Evolutionary conservation across 2,329 filamentous ascomycete species (phyloP).

Genomic region (Ophiocordyceps sinensis): DNA sequence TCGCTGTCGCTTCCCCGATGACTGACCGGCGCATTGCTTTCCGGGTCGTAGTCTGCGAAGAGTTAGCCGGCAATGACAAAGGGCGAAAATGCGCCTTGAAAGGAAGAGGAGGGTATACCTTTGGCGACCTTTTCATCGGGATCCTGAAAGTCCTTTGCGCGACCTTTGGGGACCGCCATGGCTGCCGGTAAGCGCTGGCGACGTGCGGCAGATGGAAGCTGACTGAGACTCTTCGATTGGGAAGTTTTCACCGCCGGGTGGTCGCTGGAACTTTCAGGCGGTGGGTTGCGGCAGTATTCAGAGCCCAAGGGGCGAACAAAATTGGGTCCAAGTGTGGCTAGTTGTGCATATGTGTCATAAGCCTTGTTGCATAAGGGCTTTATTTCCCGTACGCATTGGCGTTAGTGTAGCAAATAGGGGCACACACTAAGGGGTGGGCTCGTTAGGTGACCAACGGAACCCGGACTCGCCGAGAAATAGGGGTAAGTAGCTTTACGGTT

Average conservation of each 20-base stretch:
- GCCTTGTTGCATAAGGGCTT: no score
- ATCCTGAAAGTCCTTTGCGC: slow-evolving; percentile 46
- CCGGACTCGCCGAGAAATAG: no score
- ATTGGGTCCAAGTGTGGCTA: no score
- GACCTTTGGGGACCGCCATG: slow-evolving; percentile 38
- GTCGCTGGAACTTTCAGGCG: slow-evolving; percentile 35
- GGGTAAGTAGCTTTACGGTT: no score
- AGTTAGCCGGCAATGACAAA: not conserved
- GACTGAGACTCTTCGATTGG: slow-evolving; percentile 4
- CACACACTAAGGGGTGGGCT: no score
- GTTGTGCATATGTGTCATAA: no score
- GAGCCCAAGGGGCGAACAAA: no score
- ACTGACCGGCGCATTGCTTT: slow-evolving; percentile 46
- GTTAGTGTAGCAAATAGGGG: no score
- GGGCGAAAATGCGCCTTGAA: not conserved
- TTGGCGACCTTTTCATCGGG: slow-evolving; percentile 45
- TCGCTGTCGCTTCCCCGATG: slow-evolving; percentile 37
- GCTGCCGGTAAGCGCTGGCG: slow-evolving; percentile 14
- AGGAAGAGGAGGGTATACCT: slow-evolving; percentile 30
- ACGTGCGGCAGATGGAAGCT: not conserved
- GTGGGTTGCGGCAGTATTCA: slow-evolving; percentile 31
- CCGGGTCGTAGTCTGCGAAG: slow-evolving; percentile 61
- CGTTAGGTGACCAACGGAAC: no score
- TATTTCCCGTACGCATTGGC: no score
- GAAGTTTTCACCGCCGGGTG: slow-evolving; percentile 12